Evolutionary conservation across 495 filamentous ascomycete species (phyloP), one percentile per base, ranked within the genome.

Genomic region (Aspergillus taichungensis): DNA sequence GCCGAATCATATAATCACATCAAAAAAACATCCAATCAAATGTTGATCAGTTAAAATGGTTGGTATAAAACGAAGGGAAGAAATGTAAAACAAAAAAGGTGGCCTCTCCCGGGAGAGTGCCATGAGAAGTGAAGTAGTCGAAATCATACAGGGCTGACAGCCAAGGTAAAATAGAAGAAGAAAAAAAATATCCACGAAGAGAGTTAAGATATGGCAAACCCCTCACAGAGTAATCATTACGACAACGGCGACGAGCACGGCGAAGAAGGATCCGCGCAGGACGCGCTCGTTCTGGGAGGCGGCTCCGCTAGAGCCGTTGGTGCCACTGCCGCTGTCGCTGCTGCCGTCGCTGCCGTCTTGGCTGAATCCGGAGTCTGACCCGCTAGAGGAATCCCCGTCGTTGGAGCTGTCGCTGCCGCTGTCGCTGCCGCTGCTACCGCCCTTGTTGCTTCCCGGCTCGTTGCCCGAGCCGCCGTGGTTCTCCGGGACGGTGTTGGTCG

Each of bases 191-290:
- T 41, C 3, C 10, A 30, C 13, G 6, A 6, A 3, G 29, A 10
- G 3, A 7, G 18, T 4, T n/a, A 12, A 10, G 32, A 34, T 34
- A 4, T 24, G 18, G 1, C 18, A 44, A 40, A 29, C 33, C 40
- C 35, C 62, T 70, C 69, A 81, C 61, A 80, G 53, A 44, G 72
- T 69, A 40, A 80, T 60, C 51, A 77, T 59, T 45, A 64, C 78
- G 34, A 78, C 64, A 14, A 79, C 56, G 4, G 77, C 77, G 33
- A 79, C 69, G 37, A 80, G 46, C 31, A 74, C 74, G 10, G 75
- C 78, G 47, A 81, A 73, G 57, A 78, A 59, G 12, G 77, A 78
- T 31, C 76, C 71, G 34, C 64, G 56, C 46, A 78, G 49, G 34
- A 75, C 65, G 35, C 61, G 65, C 57, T 74, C 72, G 43, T 56